These are phyloP conservation scores for Lentinula aciculospora DNA, from an alignment of 768 basidiomycete genomes.

Conservation along the genomic window DNA sequence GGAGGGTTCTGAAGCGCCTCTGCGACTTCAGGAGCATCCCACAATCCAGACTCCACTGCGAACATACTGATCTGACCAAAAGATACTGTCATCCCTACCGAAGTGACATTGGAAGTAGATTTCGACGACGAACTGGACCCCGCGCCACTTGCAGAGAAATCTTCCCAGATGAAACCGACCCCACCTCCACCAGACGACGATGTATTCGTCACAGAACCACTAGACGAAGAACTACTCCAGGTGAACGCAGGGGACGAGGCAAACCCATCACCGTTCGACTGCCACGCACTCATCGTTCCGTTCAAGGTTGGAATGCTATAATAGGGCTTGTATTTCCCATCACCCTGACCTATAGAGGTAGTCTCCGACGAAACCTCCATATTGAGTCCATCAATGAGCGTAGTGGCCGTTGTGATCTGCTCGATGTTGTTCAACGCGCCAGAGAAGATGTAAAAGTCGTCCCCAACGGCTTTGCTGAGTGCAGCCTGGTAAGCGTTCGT, in stretches of 20 bases:
- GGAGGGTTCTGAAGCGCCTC: neutral
- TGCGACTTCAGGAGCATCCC: neutral
- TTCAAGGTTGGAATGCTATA: constrained; percentile 2
- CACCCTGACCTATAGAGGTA: neutral
- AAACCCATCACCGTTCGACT: neutral
- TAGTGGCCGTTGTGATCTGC: neutral
- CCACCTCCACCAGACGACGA: neutral
- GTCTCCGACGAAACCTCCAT: constrained; percentile 1
- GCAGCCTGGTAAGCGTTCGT: neutral
- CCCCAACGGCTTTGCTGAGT: neutral
- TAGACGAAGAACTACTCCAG: neutral
- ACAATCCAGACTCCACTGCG: neutral
- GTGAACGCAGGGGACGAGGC: neutral
- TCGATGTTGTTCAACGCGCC: constrained; percentile 1
- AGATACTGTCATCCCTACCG: neutral
- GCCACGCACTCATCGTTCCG: constrained; percentile 1
- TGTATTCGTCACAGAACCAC: neutral
- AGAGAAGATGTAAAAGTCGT: constrained; percentile 2
- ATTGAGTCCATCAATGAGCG: neutral
- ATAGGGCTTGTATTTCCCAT: neutral
- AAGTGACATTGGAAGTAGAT: neutral
- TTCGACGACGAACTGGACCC: neutral
- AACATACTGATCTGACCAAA: constrained; percentile 1
- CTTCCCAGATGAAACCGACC: constrained; percentile 2
- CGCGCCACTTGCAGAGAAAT: neutral